Evolutionary conservation across 1,284 basidiomycete genomes (phyloP).

Genomic region (Leccinum pseudoinsigne): DNA sequence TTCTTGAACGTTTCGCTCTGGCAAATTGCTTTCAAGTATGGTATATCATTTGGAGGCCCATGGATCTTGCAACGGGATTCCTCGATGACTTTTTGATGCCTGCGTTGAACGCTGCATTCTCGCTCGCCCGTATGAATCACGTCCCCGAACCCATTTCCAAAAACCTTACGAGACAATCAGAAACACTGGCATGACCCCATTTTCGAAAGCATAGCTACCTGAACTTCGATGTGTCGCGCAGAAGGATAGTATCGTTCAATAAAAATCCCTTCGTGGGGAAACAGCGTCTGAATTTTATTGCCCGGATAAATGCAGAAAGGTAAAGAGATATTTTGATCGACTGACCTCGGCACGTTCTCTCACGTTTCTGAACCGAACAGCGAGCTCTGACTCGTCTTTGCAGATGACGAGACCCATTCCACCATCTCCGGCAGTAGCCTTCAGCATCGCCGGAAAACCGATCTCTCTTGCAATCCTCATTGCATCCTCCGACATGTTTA

Average conservation of each 20-base stretch:
- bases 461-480: slow-evolving; percentile 40
- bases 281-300: slow-evolving; percentile 41
- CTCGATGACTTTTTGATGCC: slow-evolving; percentile 77
- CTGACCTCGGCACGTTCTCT: slow-evolving; percentile 48
- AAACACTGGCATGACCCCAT: no score
- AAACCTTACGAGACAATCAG: slow-evolving; percentile 41
- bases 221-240: slow-evolving; percentile 67
- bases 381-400: slow-evolving; percentile 42
- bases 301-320: not conserved
- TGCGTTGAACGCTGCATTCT: slow-evolving; percentile 69
- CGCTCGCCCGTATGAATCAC: slow-evolving; percentile 70
- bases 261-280: slow-evolving; percentile 57
- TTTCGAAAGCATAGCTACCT: slow-evolving; percentile 37
- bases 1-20: slow-evolving; percentile 40
- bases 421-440: slow-evolving; percentile 71
- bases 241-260: slow-evolving; percentile 60
- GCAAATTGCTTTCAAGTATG: slow-evolving; percentile 51
- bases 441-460: slow-evolving; percentile 68
- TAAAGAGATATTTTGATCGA: not conserved
- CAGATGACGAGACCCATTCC: slow-evolving; percentile 72
- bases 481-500: slow-evolving; percentile 46
- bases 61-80: slow-evolving; percentile 53
- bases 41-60: slow-evolving; percentile 57
- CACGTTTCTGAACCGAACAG: slow-evolving; percentile 38
- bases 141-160: slow-evolving; percentile 61